These are phyloP conservation scores for Lumnitzera littorea DNA, from an alignment of 345 rosid species.

Conservation along the genomic window DNA sequence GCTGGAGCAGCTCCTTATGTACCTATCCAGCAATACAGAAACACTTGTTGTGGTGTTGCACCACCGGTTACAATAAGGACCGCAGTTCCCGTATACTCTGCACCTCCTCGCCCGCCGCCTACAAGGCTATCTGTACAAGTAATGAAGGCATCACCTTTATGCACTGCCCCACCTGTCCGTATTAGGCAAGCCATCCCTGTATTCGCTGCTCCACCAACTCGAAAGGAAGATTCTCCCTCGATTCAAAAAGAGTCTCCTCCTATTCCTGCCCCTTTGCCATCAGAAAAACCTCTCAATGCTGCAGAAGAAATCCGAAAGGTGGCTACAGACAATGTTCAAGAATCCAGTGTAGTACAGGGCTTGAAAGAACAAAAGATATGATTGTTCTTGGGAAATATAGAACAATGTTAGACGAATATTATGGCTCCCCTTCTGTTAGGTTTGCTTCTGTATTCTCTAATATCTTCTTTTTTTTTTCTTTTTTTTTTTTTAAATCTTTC, in stretches of 20 bases:
- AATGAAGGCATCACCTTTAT: constrained; percentile 30
- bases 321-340: constrained; percentile 16
- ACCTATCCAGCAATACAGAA: constrained; percentile 57
- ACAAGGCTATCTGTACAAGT: constrained; percentile 30
- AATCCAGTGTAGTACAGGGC: constrained; percentile 29
- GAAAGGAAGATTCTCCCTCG: constrained; percentile 18
- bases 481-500: constrained; percentile 1
- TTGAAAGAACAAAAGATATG: constrained; percentile 57
- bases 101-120: constrained; percentile 58
- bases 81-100: constrained; percentile 72
- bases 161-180: constrained; percentile 64
- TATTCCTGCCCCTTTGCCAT: constrained; percentile 13
- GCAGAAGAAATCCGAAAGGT: constrained; percentile 25
- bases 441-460: constrained; percentile 29
- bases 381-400: constrained; percentile 4
- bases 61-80: constrained; percentile 85
- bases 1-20: constrained; percentile 79
- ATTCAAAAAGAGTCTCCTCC: constrained; percentile 29
- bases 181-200: constrained; percentile 71
- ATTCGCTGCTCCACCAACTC: constrained; percentile 44
- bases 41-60: constrained; percentile 62
- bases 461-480: background rate
- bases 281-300: constrained; percentile 11
- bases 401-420: background rate
- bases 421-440: constrained; percentile 7